phyloP scores from a whole-genome alignment of 2,329 filamentous ascomycete genomes.

The Ilyonectria sp. region DNA sequence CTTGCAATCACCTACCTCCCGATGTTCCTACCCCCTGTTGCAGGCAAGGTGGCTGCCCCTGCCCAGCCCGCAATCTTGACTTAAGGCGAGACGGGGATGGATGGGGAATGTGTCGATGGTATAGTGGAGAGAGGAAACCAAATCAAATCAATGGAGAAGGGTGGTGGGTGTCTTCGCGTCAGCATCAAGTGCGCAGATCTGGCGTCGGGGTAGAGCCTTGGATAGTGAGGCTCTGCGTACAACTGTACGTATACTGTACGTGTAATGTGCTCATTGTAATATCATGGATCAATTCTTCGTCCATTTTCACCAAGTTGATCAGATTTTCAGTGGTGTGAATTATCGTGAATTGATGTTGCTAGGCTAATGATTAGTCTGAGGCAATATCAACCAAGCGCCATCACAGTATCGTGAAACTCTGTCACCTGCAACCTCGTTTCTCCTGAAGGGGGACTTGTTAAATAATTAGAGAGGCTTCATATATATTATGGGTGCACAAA shows the following conservation, averaged over 20 bases:
- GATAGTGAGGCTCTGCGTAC: slow-evolving; percentile 7
- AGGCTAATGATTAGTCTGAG: too few species aligned
- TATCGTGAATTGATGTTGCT: too few species aligned
- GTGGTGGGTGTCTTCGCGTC: not conserved
- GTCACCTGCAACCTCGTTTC: too few species aligned
- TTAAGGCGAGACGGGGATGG: slow-evolving; percentile 26
- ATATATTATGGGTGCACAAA: not conserved
- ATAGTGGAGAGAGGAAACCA: not conserved
- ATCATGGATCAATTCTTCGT: slow-evolving; percentile 10
- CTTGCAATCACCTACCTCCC: slow-evolving; percentile 68
- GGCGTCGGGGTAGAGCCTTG: not conserved
- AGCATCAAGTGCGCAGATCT: not conserved
- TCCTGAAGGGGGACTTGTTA: not conserved
- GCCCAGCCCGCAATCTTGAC: slow-evolving; percentile 47
- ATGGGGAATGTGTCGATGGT: not conserved
- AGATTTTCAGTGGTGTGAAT: too few species aligned
- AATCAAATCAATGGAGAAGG: not conserved
- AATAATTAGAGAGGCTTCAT: not conserved
- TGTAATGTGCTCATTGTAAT: slow-evolving; percentile 27
- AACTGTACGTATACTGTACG: slow-evolving; percentile 19
- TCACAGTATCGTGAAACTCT: too few species aligned
- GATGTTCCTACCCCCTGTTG: slow-evolving; percentile 63
- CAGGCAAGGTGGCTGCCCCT: slow-evolving; percentile 45
- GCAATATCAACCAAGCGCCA: too few species aligned
- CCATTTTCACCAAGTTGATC: not conserved